phyloP scores from a whole-genome alignment of 148 eudicot genomes.

The Rhododendron ovatum region DNA sequence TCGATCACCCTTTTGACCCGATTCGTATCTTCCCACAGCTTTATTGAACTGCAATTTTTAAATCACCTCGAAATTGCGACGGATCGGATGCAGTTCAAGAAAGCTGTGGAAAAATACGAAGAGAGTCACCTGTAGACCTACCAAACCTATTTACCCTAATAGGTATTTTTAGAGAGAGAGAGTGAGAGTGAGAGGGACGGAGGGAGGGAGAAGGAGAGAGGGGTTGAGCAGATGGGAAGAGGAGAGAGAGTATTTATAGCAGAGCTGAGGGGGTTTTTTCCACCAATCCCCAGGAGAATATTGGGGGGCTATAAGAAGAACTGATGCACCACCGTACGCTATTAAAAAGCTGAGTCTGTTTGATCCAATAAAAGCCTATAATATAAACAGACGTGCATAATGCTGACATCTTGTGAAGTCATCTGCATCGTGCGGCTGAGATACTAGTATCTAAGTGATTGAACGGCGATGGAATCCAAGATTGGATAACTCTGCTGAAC shows the following conservation, averaged over 20 bases:
- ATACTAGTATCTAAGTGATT: conserved; percentile 7
- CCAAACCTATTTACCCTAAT: conserved; percentile 22
- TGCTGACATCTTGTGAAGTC: not conserved
- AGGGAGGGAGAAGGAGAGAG: conserved; percentile 5
- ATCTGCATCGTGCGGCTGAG: conserved; percentile 2
- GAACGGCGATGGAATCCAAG: not conserved
- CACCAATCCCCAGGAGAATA: conserved; percentile 96
- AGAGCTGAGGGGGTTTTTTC: conserved; percentile 26
- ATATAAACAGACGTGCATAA: not conserved
- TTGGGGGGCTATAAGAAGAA: conserved; percentile 20
- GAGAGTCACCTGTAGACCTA: conserved; percentile 26
- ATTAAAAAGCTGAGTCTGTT: conserved; percentile 21
- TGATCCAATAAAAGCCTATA: not conserved
- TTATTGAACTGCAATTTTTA: conserved; percentile 54
- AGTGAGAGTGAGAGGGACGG: conserved; percentile 4
- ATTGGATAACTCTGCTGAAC: not conserved
- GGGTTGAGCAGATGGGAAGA: conserved; percentile 13
- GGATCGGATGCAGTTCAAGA: conserved; percentile 79
- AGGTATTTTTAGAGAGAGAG: conserved; percentile 11
- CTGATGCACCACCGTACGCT: not conserved
- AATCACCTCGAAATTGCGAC: not conserved
- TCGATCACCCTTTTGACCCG: conserved; percentile 17
- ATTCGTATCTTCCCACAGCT: conserved; percentile 79
- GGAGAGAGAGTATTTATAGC: conserved; percentile 46
- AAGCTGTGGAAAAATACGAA: conserved; percentile 95